phyloP scores from a whole-genome alignment of 371 early-diverging fungal genomes.

The Mortierella sp. region DNA sequence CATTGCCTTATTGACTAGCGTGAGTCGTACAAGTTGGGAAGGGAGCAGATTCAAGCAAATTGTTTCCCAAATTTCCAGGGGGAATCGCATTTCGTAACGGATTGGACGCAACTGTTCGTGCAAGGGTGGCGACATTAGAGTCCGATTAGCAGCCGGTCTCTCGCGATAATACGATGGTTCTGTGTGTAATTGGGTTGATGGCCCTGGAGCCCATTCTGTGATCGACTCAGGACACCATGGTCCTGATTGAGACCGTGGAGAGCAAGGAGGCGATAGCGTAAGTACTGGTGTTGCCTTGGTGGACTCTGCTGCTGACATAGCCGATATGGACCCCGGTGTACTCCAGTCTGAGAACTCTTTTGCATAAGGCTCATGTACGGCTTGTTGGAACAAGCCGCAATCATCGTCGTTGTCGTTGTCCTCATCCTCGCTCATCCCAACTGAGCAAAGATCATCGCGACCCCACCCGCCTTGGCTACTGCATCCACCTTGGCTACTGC shows the following conservation, averaged over 20 bases:
- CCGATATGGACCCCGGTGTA: neutral
- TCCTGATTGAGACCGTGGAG: neutral
- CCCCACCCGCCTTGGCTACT: too few relatives aligned
- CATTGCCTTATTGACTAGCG: conserved; percentile 17
- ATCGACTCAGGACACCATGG: neutral
- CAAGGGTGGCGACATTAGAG: too few relatives aligned
- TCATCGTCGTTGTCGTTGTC: neutral
- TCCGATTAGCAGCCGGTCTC: too few relatives aligned
- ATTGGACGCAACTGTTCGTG: neutral
- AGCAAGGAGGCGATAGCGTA: neutral
- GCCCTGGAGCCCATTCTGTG: too few relatives aligned
- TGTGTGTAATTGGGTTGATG: too few relatives aligned
- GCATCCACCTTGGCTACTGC: too few relatives aligned
- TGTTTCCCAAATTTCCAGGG: conserved; percentile 4
- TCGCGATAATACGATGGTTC: too few relatives aligned
- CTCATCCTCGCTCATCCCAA: neutral
- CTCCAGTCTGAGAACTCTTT: conserved; percentile 12
- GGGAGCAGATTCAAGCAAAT: conserved; percentile 30
- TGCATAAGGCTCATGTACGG: neutral
- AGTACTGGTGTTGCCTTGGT: neutral
- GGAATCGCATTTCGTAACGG: neutral
- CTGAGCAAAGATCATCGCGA: too few relatives aligned
- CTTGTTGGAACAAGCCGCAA: neutral
- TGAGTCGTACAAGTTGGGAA: conserved; percentile 24
- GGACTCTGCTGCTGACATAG: neutral